Base-by-base conservation (phyloP, 805 yeast genomes). In the Metschnikowia sp. region DNA sequence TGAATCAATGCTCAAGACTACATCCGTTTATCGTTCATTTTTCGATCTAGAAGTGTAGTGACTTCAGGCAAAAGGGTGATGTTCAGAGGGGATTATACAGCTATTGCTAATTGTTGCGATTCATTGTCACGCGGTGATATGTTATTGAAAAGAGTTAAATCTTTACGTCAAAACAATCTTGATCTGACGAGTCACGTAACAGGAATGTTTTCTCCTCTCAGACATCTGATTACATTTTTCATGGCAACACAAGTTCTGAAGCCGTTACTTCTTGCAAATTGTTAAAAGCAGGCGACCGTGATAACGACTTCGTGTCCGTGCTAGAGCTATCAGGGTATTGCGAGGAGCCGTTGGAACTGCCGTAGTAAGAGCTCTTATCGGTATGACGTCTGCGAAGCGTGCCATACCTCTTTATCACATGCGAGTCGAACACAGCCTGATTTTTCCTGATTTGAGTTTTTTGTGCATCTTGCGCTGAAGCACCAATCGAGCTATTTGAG, bases 371-470 rank as follows among this genome's bases (percentile, higher is more conserved):
- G 39, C 49, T 45, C 11, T 39, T 39, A 19, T 42, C 42, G 11
- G 42, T 37, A 3, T 35, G n/a, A n/a, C 40, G 42, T 7, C 51
- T 47, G 28, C 40, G 29, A n/a, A 52, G 43, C 2, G 55, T 52
- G 8, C 55, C 53, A 40, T 52, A 52, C 15, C 55, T 42, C 32
- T 48, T 46, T 12, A 47, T 40, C 15, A 40, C 10, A 9, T 41
- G 45, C 4, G 45, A 32, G 7, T 40, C 49, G 2, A 34, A 30
- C n/a, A 18, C n/a, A 10, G 31, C 28, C 10, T n/a, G 44, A 8
- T n/a, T 18, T 10, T 2, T 12, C 13, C 2, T 9, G 29, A 11
- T 41, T n/a, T 29, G 39, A 26, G 32, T 26, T n/a, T 19, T 32
- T n/a, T 15, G 13, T 10, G 35, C 33, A 8, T 38, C 39, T 10